Evolutionary conservation across 177 flowering plant species (phyloP), one percentile per base, ranked within the genome.

Genomic region (Telopea speciosissima): DNA sequence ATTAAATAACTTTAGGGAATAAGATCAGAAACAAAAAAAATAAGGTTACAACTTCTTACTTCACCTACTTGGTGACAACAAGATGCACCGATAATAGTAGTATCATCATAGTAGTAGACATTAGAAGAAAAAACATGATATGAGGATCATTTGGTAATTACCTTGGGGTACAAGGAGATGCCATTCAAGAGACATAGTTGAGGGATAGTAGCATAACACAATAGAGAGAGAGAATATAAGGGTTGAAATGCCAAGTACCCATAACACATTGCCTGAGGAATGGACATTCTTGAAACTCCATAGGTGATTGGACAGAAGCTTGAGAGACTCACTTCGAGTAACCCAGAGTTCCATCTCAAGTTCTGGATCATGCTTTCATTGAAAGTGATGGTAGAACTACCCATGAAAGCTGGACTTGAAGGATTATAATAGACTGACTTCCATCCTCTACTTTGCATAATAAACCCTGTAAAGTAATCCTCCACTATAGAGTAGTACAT

Each of bases 91-190:
- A 8, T 36, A 5, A 36, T 36, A 36, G 9, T 36, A n/a, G n/a
- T n/a, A n/a, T n/a, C n/a, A 5, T 36, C 62, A 19, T 59, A 0
- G 23, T n/a, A 59, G 40, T 28, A 36, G 7, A n/a, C 62, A 59
- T 59, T 19, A 9, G 24, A 59, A 59, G 23, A 59, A 10, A 19
- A 59, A 59, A 36, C 40, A 36, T 36, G 8, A 36, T 2, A 36
- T 36, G 40, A 36, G 40, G 40, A 5, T 36, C 40, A 36, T 36
- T 1, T 70, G n/a, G n/a, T n/a, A n/a, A 24, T 70, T 74, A 80
- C 80, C 78, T 80, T 72, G 3, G 83, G 83, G 69, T 59, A 81
- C 21, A 81, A 44, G 23, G 81, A 70, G 45, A 78, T 69, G 69
- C 76, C 75, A 40, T 75, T 73, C 10, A 78, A 68, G 67, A 73